These are phyloP conservation scores for Fonsecaea pedrosoi DNA, from an alignment of 2,329 filamentous ascomycete genomes.

Conservation along the genomic window DNA sequence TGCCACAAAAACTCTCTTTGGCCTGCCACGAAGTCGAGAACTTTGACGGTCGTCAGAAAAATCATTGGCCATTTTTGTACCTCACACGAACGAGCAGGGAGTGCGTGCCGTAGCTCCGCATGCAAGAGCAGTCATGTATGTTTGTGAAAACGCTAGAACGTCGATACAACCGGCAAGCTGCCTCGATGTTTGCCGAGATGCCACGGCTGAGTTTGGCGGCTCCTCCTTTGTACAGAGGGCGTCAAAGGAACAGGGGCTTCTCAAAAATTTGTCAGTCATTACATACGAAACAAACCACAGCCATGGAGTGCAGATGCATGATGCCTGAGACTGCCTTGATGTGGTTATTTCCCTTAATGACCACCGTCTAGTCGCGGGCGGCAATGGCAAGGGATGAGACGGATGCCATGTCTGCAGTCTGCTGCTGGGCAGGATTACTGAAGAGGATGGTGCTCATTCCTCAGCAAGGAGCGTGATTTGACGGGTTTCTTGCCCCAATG, in stretches of 20 bases:
- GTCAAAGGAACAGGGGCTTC: neutral
- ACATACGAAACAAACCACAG: neutral
- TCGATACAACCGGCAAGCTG: neutral
- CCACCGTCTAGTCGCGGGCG: neutral
- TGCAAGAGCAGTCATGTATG: neutral
- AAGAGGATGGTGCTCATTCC: neutral
- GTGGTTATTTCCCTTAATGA: neutral
- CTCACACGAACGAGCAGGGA: neutral
- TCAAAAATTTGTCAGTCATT: neutral
- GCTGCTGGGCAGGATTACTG: neutral
- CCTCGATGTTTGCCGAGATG: neutral
- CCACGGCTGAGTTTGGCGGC: neutral
- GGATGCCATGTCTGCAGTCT: neutral
- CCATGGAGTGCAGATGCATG: neutral
- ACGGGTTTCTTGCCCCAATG: neutral
- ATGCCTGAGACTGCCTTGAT: neutral
- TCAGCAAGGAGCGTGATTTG: neutral
- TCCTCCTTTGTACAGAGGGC: neutral
- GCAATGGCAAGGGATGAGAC: neutral
- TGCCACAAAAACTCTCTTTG: neutral
- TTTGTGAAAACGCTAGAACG: neutral
- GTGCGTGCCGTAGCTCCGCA: neutral
- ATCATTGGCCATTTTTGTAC: neutral
- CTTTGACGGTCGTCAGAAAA: neutral
- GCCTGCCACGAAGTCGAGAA: neutral